These are phyloP conservation scores for Alternaria sp. DNA, from an alignment of 2,329 filamentous ascomycete genomes.

Conservation along the genomic window DNA sequence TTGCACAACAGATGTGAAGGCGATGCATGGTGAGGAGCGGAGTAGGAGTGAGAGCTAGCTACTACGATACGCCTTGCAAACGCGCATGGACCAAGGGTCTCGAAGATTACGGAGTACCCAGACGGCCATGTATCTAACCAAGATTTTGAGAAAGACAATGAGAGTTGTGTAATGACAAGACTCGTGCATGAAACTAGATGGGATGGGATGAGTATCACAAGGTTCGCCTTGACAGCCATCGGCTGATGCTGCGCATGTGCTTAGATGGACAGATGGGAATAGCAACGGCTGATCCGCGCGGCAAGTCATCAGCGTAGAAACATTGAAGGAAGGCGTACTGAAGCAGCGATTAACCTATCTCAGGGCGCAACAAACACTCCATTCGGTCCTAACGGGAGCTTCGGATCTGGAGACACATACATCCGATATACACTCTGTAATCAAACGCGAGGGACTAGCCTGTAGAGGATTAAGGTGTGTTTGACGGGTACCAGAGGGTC, in stretches of 20 bases:
- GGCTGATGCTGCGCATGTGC: not conserved
- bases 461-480: constrained; percentile 10
- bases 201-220: not conserved
- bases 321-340: not conserved
- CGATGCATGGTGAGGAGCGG: constrained; percentile 12
- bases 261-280: not conserved
- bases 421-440: constrained; percentile 18
- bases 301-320: not conserved
- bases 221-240: not conserved
- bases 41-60: constrained; percentile 10
- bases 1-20: constrained; percentile 6
- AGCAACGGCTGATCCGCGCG: not conserved
- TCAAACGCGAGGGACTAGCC: constrained; percentile 5
- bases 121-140: constrained; percentile 13
- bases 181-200: not conserved
- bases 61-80: constrained; percentile 16
- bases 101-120: constrained; percentile 3
- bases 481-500: constrained; percentile 15
- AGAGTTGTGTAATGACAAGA: not conserved
- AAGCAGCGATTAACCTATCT: not conserved
- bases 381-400: constrained; percentile 14
- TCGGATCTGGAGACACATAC: constrained; percentile 24
- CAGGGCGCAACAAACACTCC: not conserved
- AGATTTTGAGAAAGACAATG: not conserved
- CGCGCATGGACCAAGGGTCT: constrained; percentile 14